phyloP scores from a whole-genome alignment of 31 red algal genomes.

The Endocladia muricata region DNA sequence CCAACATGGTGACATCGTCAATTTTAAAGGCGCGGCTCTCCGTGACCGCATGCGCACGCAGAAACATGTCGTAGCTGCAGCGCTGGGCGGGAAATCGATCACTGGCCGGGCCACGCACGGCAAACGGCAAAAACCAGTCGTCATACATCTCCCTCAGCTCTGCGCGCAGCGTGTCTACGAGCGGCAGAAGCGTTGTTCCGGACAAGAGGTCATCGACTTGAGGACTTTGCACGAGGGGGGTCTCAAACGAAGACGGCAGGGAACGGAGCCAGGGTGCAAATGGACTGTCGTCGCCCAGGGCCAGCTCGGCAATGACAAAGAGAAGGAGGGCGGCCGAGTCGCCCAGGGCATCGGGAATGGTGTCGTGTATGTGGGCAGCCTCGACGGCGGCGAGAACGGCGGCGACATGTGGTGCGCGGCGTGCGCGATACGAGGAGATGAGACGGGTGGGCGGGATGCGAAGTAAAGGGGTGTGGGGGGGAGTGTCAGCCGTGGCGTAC shows the following conservation, averaged over 20 bases:
- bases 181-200: slow-evolving; percentile 7
- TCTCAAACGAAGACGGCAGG: slow-evolving; percentile 11
- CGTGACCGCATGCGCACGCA: slow-evolving; percentile 22
- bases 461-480: neutral
- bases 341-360: slow-evolving; percentile 24
- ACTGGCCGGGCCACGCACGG: neutral
- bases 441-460: slow-evolving; percentile 37
- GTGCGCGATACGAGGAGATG: slow-evolving; percentile 13
- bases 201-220: slow-evolving; percentile 11
- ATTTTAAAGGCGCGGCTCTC: slow-evolving; percentile 50
- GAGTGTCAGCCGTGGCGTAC: neutral
- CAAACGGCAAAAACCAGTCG: slow-evolving; percentile 42
- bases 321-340: slow-evolving; percentile 31
- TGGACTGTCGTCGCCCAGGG: neutral
- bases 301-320: slow-evolving; percentile 27
- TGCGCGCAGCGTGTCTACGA: slow-evolving; percentile 16
- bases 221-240: neutral
- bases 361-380: neutral
- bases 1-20: slow-evolving; percentile 34
- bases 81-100: slow-evolving; percentile 3
- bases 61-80: slow-evolving; percentile 38
- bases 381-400: slow-evolving; percentile 13
- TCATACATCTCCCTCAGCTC: slow-evolving; percentile 36
- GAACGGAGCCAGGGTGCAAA: slow-evolving; percentile 16
- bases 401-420: neutral